phyloP scores from a whole-genome alignment of 768 basidiomycete species.

The Tricholoma sp. region DNA sequence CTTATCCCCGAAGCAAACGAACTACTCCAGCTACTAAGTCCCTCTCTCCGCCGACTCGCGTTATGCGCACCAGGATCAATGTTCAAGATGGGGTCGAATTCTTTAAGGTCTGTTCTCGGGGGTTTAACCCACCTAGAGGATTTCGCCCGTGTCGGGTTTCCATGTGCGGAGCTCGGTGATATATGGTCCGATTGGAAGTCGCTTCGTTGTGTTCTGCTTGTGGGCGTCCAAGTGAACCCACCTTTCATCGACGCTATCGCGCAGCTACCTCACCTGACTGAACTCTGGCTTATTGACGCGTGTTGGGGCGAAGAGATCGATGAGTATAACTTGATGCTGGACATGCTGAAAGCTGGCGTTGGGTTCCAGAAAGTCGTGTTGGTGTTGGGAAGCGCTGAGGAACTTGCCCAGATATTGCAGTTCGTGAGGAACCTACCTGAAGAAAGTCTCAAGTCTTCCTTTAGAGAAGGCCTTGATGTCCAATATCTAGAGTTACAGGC shows the following conservation, averaged over 20 bases:
- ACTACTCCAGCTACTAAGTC: constrained; percentile 7
- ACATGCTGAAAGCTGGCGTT: not conserved
- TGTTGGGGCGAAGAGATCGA: constrained; percentile 12
- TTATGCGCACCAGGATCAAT: constrained; percentile 7
- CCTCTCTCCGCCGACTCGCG: constrained; percentile 9
- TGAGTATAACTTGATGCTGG: not conserved
- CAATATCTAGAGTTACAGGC: not conserved
- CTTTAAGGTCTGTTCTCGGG: constrained; percentile 6
- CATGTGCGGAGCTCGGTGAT: constrained; percentile 9
- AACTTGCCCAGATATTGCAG: not conserved
- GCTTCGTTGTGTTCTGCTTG: constrained; percentile 11
- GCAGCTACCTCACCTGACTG: constrained; percentile 5
- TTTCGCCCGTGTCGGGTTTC: constrained; percentile 10
- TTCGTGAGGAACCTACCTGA: not conserved
- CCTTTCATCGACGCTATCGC: constrained; percentile 7
- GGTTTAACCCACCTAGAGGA: constrained; percentile 10
- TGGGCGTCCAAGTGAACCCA: constrained; percentile 9
- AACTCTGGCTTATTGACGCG: constrained; percentile 13
- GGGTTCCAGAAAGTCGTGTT: not conserved
- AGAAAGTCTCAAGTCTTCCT: not conserved
- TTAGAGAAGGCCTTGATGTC: not conserved
- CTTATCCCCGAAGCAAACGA: constrained; percentile 1
- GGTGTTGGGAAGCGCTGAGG: not conserved
- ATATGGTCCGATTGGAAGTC: constrained; percentile 5
- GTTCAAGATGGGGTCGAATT: constrained; percentile 1